Evolutionary conservation across 306 rosid species (phyloP).

Genomic region (Purshia tridentata): DNA sequence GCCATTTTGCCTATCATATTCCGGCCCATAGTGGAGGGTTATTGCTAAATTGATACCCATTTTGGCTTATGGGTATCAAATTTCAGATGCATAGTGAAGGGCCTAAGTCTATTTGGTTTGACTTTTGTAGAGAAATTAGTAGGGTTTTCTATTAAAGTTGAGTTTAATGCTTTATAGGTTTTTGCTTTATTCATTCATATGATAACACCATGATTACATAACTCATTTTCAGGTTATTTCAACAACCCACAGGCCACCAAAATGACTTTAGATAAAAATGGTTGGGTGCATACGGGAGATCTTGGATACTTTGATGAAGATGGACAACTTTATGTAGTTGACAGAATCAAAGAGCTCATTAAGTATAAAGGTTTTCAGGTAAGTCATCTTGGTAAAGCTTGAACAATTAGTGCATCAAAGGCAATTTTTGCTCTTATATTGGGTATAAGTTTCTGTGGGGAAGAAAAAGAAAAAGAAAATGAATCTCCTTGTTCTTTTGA

Average conservation of each 20-base stretch:
- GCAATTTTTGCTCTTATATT: not conserved
- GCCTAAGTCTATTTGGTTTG: too few relatives aligned
- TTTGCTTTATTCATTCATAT: not conserved
- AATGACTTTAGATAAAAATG: slow-evolving; percentile 61
- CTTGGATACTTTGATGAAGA: slow-evolving; percentile 85
- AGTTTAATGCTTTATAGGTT: not conserved
- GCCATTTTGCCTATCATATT: too few relatives aligned
- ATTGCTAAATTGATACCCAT: too few relatives aligned
- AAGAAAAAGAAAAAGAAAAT: not conserved
- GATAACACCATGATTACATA: slow-evolving; percentile 1
- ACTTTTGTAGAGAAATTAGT: too few relatives aligned
- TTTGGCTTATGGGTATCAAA: too few relatives aligned
- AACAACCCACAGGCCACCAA: slow-evolving; percentile 81
- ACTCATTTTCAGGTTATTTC: slow-evolving; percentile 66
- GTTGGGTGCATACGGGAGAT: slow-evolving; percentile 97
- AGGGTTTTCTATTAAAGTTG: too few relatives aligned
- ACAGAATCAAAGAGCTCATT: slow-evolving; percentile 89
- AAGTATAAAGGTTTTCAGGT: slow-evolving; percentile 97
- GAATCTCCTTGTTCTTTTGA: not conserved
- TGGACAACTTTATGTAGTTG: slow-evolving; percentile 81
- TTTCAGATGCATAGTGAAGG: too few relatives aligned
- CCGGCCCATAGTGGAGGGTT: too few relatives aligned
- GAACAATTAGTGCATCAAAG: not conserved
- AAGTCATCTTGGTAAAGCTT: not conserved
- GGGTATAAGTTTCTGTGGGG: not conserved